Evolutionary conservation across 2,329 filamentous ascomycete species (phyloP).

Genomic region (Teratosphaeria zuluensis): DNA sequence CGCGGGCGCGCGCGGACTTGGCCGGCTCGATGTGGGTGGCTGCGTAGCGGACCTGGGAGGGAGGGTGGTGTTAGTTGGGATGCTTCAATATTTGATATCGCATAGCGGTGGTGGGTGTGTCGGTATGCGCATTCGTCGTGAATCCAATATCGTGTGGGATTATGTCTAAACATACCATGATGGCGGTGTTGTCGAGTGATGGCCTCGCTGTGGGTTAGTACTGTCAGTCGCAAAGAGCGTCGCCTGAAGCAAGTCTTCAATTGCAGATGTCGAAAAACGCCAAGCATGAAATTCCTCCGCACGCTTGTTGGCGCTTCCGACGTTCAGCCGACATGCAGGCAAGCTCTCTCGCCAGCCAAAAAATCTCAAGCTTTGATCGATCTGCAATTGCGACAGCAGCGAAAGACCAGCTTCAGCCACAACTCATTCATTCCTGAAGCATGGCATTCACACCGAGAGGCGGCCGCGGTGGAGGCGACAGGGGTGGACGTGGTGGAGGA

Average conservation of each 20-base stretch:
- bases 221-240: neutral
- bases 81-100: neutral
- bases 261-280: constrained; percentile 2
- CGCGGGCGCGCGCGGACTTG: constrained; percentile 95
- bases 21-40: constrained; percentile 74
- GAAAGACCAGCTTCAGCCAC: constrained; percentile 1
- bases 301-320: neutral
- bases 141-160: neutral
- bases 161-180: constrained; percentile 28
- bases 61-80: constrained; percentile 1
- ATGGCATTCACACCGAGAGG: constrained; percentile 42
- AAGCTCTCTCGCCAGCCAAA: neutral
- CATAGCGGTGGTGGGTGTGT: neutral
- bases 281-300: neutral
- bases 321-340: neutral
- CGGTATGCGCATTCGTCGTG: neutral
- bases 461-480: constrained; percentile 27
- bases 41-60: constrained; percentile 81
- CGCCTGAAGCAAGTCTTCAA: neutral
- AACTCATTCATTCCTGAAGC: constrained; percentile 7
- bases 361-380: constrained; percentile 8
- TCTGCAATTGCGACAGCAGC: neutral
- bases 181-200: constrained; percentile 28
- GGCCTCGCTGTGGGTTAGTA: constrained; percentile 4
- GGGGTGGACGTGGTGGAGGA: constrained; percentile 15